Evolutionary conservation across 1,284 basidiomycete species (phyloP).

Genomic region (Apiotrichum mycotoxinovorans): DNA sequence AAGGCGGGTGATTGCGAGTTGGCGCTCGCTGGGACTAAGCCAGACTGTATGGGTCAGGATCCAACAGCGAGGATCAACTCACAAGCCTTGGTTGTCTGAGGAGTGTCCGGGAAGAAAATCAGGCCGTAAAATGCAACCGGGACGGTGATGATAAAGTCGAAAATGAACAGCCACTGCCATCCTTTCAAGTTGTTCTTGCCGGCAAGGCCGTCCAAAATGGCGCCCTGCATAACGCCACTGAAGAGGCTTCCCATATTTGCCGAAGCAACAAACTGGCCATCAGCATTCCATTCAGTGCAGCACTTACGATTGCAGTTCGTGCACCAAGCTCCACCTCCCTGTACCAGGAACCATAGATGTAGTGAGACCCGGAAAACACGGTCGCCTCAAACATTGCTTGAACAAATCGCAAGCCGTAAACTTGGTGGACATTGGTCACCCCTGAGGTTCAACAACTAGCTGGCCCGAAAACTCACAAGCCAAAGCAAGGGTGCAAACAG

Average conservation of each 20-base stretch:
- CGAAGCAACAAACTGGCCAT: constrained; percentile 3
- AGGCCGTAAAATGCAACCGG: constrained; percentile 39
- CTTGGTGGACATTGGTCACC: constrained; percentile 47
- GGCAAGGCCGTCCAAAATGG: constrained; percentile 27
- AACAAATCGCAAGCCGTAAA: constrained; percentile 69
- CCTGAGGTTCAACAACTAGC: constrained; percentile 4
- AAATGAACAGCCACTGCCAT: constrained; percentile 57
- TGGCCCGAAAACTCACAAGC: background rate
- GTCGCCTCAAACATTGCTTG: constrained; percentile 69
- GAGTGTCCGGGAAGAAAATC: constrained; percentile 39
- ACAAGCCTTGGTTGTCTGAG: constrained; percentile 30
- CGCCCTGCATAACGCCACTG: constrained; percentile 12
- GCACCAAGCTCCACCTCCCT: constrained; percentile 12
- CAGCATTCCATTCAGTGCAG: too few relatives aligned
- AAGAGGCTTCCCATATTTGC: constrained; percentile 16
- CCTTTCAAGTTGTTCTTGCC: constrained; percentile 41
- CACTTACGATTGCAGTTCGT: constrained; percentile 2
- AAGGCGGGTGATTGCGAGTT: constrained; percentile 25
- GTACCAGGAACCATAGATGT: constrained; percentile 58
- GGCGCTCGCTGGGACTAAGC: constrained; percentile 15
- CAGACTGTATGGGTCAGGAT: background rate
- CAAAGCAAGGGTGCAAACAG: background rate
- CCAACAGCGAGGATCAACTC: background rate
- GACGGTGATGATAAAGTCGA: constrained; percentile 46
- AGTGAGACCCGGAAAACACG: constrained; percentile 66